Conservation (phyloP, 495 filamentous ascomycete genomes). For the Parathielavia appendiculata region DNA sequence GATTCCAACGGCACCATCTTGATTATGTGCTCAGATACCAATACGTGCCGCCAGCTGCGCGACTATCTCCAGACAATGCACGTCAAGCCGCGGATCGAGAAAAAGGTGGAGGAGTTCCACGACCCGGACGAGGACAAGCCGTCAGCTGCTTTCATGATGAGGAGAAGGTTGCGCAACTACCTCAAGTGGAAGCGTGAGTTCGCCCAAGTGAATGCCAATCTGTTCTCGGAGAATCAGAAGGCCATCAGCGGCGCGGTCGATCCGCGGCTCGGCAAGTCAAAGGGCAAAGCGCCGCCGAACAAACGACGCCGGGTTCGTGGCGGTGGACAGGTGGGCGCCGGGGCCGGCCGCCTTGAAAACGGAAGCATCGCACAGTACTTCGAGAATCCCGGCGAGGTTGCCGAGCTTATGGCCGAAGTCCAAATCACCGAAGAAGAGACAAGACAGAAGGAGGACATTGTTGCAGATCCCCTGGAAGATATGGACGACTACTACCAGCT, state of each 20-base stretch:
- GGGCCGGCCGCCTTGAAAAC: constrained; percentile 44
- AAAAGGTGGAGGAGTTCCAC: constrained; percentile 34
- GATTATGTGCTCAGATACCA: constrained; percentile 90
- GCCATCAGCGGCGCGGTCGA: constrained; percentile 60
- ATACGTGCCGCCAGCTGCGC: constrained; percentile 81
- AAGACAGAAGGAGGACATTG: constrained; percentile 68
- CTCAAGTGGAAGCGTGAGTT: constrained; percentile 90
- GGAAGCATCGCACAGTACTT: constrained; percentile 48
- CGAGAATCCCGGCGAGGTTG: constrained; percentile 46
- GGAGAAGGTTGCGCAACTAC: constrained; percentile 78
- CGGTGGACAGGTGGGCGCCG: constrained; percentile 54
- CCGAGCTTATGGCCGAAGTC: constrained; percentile 59
- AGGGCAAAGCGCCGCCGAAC: constrained; percentile 61
- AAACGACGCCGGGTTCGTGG: constrained; percentile 89
- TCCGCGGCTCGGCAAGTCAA: constrained; percentile 39
- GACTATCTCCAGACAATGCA: constrained; percentile 92
- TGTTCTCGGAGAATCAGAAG: constrained; percentile 75
- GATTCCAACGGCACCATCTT: constrained; percentile 86
- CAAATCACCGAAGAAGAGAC: constrained; percentile 77
- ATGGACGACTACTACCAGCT: constrained; percentile 91
- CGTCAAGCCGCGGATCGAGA: constrained; percentile 52
- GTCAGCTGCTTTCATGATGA: constrained; percentile 83
- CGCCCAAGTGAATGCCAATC: constrained; percentile 68
- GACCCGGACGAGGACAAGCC: constrained; percentile 51
- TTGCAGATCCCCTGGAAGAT: constrained; percentile 74